Conservation (phyloP, 768 basidiomycete genomes). For the Termitomyces sp. region DNA sequence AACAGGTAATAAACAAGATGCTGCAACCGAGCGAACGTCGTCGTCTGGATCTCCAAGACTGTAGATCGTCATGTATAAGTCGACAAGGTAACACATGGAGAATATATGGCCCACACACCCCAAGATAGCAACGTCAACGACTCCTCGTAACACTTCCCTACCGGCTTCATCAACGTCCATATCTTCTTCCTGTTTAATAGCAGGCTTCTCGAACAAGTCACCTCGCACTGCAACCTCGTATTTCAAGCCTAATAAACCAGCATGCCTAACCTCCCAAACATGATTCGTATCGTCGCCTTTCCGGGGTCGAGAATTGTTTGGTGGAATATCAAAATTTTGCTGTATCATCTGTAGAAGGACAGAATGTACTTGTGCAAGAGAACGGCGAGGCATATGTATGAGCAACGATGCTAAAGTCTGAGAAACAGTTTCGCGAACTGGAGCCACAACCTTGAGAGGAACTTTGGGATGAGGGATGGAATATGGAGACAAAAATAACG, state of each 20-base stretch:
- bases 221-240: slow-evolving; percentile 94
- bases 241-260: slow-evolving; percentile 95
- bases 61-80: slow-evolving; percentile 7
- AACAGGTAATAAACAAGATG: slow-evolving; percentile 88
- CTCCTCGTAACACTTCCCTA: slow-evolving; percentile 63
- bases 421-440: slow-evolving; percentile 93
- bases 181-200: slow-evolving; percentile 32
- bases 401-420: slow-evolving; percentile 91
- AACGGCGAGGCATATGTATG: slow-evolving; percentile 81
- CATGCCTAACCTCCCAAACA: slow-evolving; percentile 97
- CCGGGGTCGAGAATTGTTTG: slow-evolving; percentile 27
- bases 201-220: slow-evolving; percentile 63
- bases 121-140: slow-evolving; percentile 87
- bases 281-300: slow-evolving; percentile 48
- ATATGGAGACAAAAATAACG: background rate
- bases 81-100: background rate
- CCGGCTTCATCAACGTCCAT: slow-evolving; percentile 39
- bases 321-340: slow-evolving; percentile 66
- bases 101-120: slow-evolving; percentile 59
- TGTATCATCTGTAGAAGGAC: slow-evolving; percentile 91
- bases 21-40: slow-evolving; percentile 94
- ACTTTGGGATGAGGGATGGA: background rate
- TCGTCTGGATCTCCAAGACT: slow-evolving; percentile 91
- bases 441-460: slow-evolving; percentile 71
- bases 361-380: slow-evolving; percentile 75